phyloP scores from a whole-genome alignment of 202 grass and related monocot genomes.

The Hordeum pubiflorum region DNA sequence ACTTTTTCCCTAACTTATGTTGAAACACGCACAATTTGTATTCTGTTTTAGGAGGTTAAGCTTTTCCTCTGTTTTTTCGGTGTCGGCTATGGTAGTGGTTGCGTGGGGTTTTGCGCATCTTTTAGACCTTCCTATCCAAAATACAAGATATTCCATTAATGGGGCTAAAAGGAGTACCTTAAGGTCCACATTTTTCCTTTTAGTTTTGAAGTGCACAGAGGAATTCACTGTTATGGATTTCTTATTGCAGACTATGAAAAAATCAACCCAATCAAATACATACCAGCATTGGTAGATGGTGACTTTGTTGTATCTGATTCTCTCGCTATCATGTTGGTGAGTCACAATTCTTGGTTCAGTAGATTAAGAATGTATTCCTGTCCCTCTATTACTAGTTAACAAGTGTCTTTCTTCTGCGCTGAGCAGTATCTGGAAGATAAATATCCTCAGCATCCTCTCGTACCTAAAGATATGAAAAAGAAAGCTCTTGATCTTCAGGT shows the following conservation, averaged over 20 bases:
- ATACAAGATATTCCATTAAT: background rate
- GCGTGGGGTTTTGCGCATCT: background rate
- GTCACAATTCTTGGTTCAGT: slow-evolving; percentile 24
- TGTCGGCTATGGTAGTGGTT: background rate
- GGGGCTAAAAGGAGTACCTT: background rate
- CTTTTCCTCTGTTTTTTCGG: background rate
- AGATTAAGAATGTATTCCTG: background rate
- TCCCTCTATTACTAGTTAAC: background rate
- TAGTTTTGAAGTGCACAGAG: background rate
- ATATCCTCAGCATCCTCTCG: slow-evolving; percentile 66
- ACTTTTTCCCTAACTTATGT: background rate
- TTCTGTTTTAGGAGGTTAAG: background rate
- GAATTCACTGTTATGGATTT: background rate
- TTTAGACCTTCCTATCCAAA: background rate
- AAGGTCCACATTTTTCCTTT: background rate
- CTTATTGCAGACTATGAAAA: slow-evolving; percentile 58
- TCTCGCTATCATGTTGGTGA: slow-evolving; percentile 64
- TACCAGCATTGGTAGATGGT: slow-evolving; percentile 67
- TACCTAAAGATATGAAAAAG: slow-evolving; percentile 61
- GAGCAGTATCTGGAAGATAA: slow-evolving; percentile 90
- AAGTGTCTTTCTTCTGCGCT: slow-evolving; percentile 14
- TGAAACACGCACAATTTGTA: background rate
- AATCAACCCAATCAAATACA: slow-evolving; percentile 70
- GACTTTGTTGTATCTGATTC: slow-evolving; percentile 54
- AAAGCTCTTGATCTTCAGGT: slow-evolving; percentile 92